Evolutionary conservation across 768 basidiomycete species (phyloP).

Genomic region (Mycena chlorophos): DNA sequence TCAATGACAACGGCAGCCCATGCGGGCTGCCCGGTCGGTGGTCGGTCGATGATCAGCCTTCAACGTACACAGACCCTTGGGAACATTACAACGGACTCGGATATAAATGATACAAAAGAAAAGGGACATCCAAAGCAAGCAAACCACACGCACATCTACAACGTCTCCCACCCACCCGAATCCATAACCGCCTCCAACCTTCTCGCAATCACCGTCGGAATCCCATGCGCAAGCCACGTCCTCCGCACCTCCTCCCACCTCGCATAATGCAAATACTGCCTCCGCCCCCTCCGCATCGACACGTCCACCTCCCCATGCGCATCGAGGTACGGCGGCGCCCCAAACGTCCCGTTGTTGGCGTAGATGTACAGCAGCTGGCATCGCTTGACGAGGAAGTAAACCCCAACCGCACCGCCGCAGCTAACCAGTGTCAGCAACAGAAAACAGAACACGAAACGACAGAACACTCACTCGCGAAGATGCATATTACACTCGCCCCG

Average conservation of each 20-base stretch:
- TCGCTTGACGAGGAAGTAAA: slow-evolving; percentile 90
- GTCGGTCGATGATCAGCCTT: too few relatives aligned
- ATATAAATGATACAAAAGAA: too few relatives aligned
- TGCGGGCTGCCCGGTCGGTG: too few relatives aligned
- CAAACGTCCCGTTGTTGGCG: slow-evolving; percentile 85
- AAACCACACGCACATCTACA: too few relatives aligned
- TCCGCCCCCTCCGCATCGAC: slow-evolving; percentile 89
- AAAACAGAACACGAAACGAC: too few relatives aligned
- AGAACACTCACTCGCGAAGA: slow-evolving; percentile 76
- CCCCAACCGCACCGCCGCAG: slow-evolving; percentile 85
- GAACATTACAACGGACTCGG: too few relatives aligned
- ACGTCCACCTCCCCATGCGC: slow-evolving; percentile 92
- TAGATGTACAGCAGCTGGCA: slow-evolving; percentile 90
- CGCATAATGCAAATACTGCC: slow-evolving; percentile 82
- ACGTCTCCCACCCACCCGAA: slow-evolving; percentile 90
- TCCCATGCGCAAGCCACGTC: slow-evolving; percentile 86
- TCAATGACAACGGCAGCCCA: too few relatives aligned
- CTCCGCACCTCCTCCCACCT: slow-evolving; percentile 92
- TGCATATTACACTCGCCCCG: slow-evolving; percentile 96
- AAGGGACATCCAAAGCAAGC: too few relatives aligned
- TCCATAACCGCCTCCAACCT: slow-evolving; percentile 86
- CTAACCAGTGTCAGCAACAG: slow-evolving; percentile 39
- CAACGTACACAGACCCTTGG: too few relatives aligned
- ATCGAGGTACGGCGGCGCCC: slow-evolving; percentile 88
- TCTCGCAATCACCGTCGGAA: slow-evolving; percentile 87